phyloP scores from a whole-genome alignment of 768 basidiomycete genomes.

The Xerocomellus chrysenteron region DNA sequence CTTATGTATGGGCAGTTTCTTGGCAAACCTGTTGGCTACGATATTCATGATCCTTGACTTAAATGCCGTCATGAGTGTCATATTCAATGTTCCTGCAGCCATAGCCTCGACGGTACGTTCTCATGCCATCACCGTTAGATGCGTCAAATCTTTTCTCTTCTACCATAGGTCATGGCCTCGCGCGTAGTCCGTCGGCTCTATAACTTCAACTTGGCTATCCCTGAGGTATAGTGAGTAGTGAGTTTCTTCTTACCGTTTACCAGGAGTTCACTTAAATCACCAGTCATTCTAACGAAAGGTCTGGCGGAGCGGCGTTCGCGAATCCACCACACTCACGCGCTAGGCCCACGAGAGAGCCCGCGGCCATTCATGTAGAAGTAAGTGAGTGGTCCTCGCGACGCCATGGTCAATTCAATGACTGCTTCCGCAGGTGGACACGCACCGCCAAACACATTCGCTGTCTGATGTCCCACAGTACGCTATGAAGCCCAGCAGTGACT shows the following conservation, averaged over 20 bases:
- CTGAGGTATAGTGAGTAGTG: slow-evolving; percentile 31
- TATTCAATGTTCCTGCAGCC: slow-evolving; percentile 66
- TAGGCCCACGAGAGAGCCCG: slow-evolving; percentile 14
- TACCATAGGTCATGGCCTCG: slow-evolving; percentile 52
- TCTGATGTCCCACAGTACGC: slow-evolving; percentile 23
- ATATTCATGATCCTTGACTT: slow-evolving; percentile 66
- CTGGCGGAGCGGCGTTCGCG: slow-evolving; percentile 16
- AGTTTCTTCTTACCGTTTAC: neutral
- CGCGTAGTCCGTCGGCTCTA: slow-evolving; percentile 60
- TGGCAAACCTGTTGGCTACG: slow-evolving; percentile 42
- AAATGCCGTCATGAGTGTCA: slow-evolving; percentile 64
- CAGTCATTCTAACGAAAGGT: slow-evolving; percentile 23
- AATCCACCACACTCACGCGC: slow-evolving; percentile 17
- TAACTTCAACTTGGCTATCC: slow-evolving; percentile 38
- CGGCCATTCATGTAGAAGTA: slow-evolving; percentile 37
- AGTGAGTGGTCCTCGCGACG: neutral
- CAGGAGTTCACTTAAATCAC: neutral
- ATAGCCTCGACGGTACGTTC: slow-evolving; percentile 48
- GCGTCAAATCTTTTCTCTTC: neutral
- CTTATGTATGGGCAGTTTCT: slow-evolving; percentile 32
- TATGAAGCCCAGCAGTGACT: slow-evolving; percentile 23
- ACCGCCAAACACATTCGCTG: slow-evolving; percentile 24
- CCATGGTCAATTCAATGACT: slow-evolving; percentile 1
- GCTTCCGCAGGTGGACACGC: slow-evolving; percentile 29
- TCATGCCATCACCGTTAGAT: neutral